phyloP scores from a whole-genome alignment of 2,329 filamentous ascomycete genomes.

The Fusarium duplospermum region DNA sequence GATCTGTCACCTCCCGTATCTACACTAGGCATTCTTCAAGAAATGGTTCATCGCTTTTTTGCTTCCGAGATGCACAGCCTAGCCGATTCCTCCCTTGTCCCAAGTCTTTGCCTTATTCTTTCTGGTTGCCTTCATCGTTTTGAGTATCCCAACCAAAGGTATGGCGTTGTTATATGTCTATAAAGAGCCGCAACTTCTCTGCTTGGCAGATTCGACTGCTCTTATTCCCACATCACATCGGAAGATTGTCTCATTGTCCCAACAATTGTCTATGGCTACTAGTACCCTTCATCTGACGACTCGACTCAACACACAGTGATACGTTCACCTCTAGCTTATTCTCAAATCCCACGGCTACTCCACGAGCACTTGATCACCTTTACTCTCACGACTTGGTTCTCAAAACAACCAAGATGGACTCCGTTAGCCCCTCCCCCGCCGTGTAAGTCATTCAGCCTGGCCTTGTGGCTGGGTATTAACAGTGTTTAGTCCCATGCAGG shows the following conservation, averaged over 20 bases:
- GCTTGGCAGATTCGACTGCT: neutral
- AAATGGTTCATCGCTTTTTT: neutral
- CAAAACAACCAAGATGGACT: neutral
- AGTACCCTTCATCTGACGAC: rapidly evolving
- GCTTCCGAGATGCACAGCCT: neutral
- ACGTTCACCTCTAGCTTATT: neutral
- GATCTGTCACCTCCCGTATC: neutral
- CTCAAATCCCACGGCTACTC: neutral
- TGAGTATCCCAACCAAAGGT: too few species aligned
- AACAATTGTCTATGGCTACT: neutral
- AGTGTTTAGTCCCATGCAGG: neutral
- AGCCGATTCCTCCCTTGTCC: neutral
- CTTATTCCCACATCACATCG: neutral
- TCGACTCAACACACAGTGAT: neutral
- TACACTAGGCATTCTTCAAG: neutral
- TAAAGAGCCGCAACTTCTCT: neutral
- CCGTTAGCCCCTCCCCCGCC: neutral
- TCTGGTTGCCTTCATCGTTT: neutral
- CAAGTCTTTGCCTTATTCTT: neutral
- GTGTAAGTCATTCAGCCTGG: neutral
- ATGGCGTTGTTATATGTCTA: neutral
- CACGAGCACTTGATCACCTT: neutral
- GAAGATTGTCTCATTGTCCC: neutral
- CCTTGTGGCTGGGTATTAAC: neutral
- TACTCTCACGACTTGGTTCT: rapidly evolving